These are phyloP conservation scores for Pholiota adiposa DNA, from an alignment of 1,284 basidiomycete species.

Conservation along the genomic window DNA sequence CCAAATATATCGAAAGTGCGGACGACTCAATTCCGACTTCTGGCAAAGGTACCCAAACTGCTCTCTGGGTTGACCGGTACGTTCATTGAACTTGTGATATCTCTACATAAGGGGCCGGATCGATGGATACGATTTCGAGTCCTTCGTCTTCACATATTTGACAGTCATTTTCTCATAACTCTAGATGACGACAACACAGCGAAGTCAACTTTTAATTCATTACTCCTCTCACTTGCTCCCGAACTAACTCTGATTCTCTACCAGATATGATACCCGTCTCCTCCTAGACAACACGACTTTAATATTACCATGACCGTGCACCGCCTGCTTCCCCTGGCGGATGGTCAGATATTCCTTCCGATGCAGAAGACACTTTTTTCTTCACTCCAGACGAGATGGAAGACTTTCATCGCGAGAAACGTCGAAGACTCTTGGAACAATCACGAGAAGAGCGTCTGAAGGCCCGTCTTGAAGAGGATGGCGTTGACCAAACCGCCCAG, in stretches of 20 bases:
- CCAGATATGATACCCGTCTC: constrained; percentile 80
- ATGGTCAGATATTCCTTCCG: constrained; percentile 84
- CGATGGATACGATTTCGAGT: too few species aligned
- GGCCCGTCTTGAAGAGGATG: constrained; percentile 55
- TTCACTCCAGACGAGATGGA: constrained; percentile 68
- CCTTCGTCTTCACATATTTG: too few species aligned
- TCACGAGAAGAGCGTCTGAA: constrained; percentile 65
- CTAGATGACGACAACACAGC: neutral
- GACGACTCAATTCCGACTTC: constrained; percentile 8
- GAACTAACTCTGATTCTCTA: constrained; percentile 17
- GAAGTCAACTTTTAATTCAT: constrained; percentile 29
- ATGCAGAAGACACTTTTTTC: constrained; percentile 82
- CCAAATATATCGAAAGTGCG: neutral
- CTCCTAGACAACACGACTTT: constrained; percentile 51
- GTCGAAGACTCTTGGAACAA: constrained; percentile 61
- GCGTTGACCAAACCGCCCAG: constrained; percentile 26
- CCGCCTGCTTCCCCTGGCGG: constrained; percentile 55
- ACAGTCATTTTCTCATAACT: neutral
- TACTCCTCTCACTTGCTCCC: constrained; percentile 15
- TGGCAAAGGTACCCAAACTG: constrained; percentile 16
- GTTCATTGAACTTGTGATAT: constrained; percentile 28
- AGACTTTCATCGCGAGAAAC: constrained; percentile 69
- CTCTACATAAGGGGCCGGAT: neutral
- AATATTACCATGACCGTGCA: neutral
- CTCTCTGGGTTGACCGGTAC: constrained; percentile 68